Evolutionary conservation across 768 basidiomycete genomes (phyloP).

Genomic region (Pholiota conissans): DNA sequence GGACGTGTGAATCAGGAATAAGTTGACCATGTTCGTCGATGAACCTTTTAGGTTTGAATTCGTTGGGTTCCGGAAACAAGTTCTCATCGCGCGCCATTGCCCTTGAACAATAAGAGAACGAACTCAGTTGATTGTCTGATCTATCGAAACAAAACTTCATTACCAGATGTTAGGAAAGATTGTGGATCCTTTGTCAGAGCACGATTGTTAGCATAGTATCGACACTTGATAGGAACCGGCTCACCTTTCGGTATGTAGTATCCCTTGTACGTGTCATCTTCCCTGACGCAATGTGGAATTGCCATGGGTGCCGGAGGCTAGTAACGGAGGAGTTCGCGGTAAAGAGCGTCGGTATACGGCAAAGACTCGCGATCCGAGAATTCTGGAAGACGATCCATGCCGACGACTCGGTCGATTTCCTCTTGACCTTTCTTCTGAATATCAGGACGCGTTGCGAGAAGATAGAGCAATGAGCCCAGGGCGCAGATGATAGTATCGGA

Average conservation of each 20-base stretch:
- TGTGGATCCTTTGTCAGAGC: neutral
- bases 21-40: constrained; percentile 4
- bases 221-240: neutral
- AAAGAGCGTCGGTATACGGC: constrained; percentile 28
- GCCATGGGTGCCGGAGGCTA: constrained; percentile 13
- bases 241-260: constrained; percentile 24
- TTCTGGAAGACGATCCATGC: constrained; percentile 26
- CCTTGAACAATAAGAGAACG: constrained; percentile 5
- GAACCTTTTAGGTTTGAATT: constrained; percentile 24
- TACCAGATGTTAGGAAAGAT: constrained; percentile 4
- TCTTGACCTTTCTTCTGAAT: constrained; percentile 31
- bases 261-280: constrained; percentile 28
- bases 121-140: neutral
- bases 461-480: constrained; percentile 22
- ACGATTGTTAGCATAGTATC: neutral
- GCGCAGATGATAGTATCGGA: constrained; percentile 4
- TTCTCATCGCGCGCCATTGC: constrained; percentile 19
- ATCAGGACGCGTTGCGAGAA: constrained; percentile 29
- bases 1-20: neutral
- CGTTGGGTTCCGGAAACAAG: constrained; percentile 16
- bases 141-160: neutral
- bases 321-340: constrained; percentile 17
- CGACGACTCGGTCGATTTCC: constrained; percentile 34
- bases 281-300: constrained; percentile 20
- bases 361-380: constrained; percentile 26